phyloP scores from a whole-genome alignment of 2,329 filamentous ascomycete species.

The Clarireedia monteithiana region DNA sequence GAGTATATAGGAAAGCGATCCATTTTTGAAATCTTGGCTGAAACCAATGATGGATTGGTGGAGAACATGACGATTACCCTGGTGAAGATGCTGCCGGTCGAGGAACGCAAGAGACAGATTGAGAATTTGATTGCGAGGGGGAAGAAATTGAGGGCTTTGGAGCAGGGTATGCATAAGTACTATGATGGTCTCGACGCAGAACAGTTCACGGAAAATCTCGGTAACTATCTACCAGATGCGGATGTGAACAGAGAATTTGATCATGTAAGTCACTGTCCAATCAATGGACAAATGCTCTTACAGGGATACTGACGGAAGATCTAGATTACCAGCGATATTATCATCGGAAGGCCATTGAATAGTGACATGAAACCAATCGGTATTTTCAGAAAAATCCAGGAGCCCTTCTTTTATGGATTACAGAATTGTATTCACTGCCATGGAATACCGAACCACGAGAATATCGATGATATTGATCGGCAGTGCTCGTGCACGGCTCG shows the following conservation, averaged over 20 bases:
- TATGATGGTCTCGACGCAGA: background rate
- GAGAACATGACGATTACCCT: background rate
- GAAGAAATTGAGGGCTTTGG: background rate
- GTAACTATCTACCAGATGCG: background rate
- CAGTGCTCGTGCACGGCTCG: background rate
- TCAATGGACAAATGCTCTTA: background rate
- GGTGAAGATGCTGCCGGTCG: background rate
- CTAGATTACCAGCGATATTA: background rate
- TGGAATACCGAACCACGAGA: background rate
- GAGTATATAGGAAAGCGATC: constrained; percentile 1
- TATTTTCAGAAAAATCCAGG: background rate
- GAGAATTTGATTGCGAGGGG: background rate
- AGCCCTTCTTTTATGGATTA: background rate
- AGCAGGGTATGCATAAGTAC: background rate
- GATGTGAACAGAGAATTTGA: too few species aligned
- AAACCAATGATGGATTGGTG: background rate
- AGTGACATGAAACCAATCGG: background rate
- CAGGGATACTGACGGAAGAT: background rate
- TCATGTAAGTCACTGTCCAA: background rate
- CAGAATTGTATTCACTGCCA: background rate
- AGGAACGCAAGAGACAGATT: background rate
- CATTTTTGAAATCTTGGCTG: background rate
- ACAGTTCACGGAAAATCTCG: background rate
- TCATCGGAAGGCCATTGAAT: background rate
- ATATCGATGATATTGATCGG: background rate